phyloP scores from a whole-genome alignment of 192 early-diverging fungal genomes.

The Mortierella antarctica region DNA sequence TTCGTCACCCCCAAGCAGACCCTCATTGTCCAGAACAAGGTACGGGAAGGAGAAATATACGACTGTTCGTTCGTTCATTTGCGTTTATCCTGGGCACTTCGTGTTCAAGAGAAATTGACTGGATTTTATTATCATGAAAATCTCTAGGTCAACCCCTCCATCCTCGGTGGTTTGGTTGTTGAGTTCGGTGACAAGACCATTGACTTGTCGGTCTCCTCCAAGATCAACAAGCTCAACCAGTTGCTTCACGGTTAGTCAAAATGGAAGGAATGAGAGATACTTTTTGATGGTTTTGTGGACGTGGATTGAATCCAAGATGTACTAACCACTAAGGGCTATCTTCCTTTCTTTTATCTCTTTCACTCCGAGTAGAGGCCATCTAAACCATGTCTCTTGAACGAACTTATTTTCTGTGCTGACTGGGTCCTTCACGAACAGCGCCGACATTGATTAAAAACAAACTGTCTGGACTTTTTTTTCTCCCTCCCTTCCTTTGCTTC shows the following conservation, averaged over 20 bases:
- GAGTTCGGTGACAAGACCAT: slow-evolving; percentile 99
- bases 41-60: slow-evolving; percentile 22
- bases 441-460: not conserved
- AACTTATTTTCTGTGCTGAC: not conserved
- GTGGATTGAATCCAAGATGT: not conserved
- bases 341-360: not conserved
- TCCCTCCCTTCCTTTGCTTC: no score
- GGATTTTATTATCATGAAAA: not conserved
- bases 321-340: not conserved
- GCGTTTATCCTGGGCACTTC: not conserved
- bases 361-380: slow-evolving; percentile 18
- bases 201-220: slow-evolving; percentile 95
- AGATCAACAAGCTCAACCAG: slow-evolving; percentile 96
- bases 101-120: not conserved
- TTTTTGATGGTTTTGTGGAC: no score
- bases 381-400: slow-evolving; percentile 11
- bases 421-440: no score
- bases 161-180: slow-evolving; percentile 96
- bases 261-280: no score
- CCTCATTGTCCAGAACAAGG: slow-evolving; percentile 88
- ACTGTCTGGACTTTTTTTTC: no score
- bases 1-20: slow-evolving; percentile 85
- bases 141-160: slow-evolving; percentile 85
- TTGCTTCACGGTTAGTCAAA: slow-evolving; percentile 63
- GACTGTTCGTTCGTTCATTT: not conserved